These are phyloP conservation scores for Prunus mira DNA, from an alignment of 306 rosid genomes.

Conservation along the genomic window DNA sequence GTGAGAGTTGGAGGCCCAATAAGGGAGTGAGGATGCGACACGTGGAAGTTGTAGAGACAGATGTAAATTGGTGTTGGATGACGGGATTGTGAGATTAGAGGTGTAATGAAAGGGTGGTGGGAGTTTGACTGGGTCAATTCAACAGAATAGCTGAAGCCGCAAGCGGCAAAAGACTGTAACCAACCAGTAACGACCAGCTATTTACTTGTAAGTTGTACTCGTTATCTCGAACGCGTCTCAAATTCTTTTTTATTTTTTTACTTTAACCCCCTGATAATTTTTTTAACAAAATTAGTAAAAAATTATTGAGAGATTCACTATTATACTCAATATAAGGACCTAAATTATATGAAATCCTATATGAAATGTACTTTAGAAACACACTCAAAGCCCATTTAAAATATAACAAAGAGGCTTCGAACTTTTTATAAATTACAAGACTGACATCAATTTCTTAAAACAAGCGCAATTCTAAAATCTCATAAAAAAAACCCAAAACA, in stretches of 20 bases:
- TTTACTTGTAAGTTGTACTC: too few relatives aligned
- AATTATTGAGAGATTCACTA: too few relatives aligned
- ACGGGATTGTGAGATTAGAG: conserved; percentile 7
- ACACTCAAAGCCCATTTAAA: rapidly evolving
- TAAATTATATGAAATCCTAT: too few relatives aligned
- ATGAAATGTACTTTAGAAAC: too few relatives aligned
- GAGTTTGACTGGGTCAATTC: conserved; percentile 6
- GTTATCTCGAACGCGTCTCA: too few relatives aligned
- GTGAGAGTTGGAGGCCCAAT: neutral
- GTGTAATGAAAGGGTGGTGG: neutral
- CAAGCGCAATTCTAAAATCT: rapidly evolving
- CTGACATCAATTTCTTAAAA: too few relatives aligned
- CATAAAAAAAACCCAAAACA: rapidly evolving
- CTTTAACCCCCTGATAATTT: too few relatives aligned
- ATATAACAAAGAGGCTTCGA: too few relatives aligned
- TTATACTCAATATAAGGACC: rapidly evolving
- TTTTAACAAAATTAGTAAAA: too few relatives aligned
- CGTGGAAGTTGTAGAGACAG: neutral
- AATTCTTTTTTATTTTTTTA: too few relatives aligned
- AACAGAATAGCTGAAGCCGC: neutral
- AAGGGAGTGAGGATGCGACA: neutral
- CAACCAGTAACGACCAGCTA: neutral
- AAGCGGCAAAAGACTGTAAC: neutral
- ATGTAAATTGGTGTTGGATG: neutral
- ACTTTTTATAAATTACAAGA: too few relatives aligned